Conservation (phyloP, 2,329 filamentous ascomycete species). For the Diaporthe amygdali region DNA sequence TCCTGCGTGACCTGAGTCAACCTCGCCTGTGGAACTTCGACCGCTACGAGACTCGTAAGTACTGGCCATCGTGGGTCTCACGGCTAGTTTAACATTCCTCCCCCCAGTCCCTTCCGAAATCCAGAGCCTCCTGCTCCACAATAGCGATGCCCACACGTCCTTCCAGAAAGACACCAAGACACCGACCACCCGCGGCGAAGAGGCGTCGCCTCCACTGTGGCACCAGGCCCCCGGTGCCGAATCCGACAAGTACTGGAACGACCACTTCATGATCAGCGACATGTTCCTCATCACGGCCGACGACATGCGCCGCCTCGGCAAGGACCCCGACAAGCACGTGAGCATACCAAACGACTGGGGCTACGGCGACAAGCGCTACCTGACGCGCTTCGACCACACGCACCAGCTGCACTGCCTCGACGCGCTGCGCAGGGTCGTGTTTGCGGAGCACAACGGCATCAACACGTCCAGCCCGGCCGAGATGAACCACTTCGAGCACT, state of each 20-base stretch:
- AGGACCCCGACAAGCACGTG: constrained; percentile 5
- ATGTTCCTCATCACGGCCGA: constrained; percentile 10
- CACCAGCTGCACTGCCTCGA: constrained; percentile 12
- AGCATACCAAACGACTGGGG: neutral
- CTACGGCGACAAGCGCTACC: constrained; percentile 2
- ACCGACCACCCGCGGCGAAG: constrained; percentile 2
- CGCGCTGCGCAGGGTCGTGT: neutral
- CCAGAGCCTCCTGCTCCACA: neutral
- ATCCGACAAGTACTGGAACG: constrained; percentile 4
- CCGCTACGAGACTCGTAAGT: neutral
- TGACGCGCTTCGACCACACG: constrained; percentile 15
- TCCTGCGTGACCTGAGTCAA: neutral
- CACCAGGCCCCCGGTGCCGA: neutral
- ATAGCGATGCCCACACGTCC: neutral
- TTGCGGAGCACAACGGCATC: neutral
- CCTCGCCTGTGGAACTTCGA: constrained; percentile 4
- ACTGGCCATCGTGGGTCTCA: fast-evolving
- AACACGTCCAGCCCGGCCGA: neutral
- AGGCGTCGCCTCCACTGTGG: neutral
- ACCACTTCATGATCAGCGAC: constrained; percentile 8
- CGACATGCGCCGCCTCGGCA: neutral
- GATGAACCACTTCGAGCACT: constrained; percentile 16
- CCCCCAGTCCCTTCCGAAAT: neutral
- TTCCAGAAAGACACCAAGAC: constrained; percentile 1
- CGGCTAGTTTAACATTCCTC: neutral